A percentile compares a stretch with the other conserved stretches of the same genome.
phyloP scores from a whole-genome alignment of 352 stramenopile genomes.

The Thraustochytrium sp. region DNA sequence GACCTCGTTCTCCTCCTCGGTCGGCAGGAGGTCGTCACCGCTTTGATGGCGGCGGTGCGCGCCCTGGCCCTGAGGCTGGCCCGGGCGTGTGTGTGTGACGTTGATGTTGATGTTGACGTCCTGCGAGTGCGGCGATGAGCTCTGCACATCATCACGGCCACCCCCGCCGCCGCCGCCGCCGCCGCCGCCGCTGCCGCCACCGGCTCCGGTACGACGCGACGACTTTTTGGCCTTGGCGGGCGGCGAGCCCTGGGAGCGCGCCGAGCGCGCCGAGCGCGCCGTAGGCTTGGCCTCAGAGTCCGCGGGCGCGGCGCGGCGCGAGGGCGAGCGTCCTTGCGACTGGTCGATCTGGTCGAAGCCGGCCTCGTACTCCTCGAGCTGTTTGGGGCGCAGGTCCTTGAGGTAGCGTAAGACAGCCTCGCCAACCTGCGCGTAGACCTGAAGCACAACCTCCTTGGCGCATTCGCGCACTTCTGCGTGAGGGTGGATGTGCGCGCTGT shows the following conservation, averaged over 20 bases:
- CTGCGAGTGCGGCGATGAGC: not conserved
- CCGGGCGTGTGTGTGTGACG: too few species aligned
- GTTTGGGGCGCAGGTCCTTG: conserved; percentile 72
- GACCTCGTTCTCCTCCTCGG: conserved; percentile 45
- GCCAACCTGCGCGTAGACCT: conserved; percentile 62
- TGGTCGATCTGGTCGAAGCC: conserved; percentile 66
- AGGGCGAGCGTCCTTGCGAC: conserved; percentile 33
- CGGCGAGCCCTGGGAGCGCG: conserved; percentile 7
- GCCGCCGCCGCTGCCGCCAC: not conserved
- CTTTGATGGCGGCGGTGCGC: not conserved
- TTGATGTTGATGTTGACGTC: conserved; percentile 43
- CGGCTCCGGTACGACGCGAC: not conserved
- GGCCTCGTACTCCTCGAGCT: conserved; percentile 78
- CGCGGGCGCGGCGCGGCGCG: not conserved
- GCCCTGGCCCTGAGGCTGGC: too few species aligned
- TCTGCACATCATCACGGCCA: not conserved
- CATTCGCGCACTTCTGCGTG: conserved; percentile 75
- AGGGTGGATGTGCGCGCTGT: conserved; percentile 73
- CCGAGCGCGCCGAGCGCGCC: conserved; percentile 50
- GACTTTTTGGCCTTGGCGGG: not conserved
- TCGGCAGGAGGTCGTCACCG: not conserved
- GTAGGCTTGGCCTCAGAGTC: not conserved
- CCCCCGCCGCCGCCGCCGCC: not conserved
- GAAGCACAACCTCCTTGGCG: conserved; percentile 73
- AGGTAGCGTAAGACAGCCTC: conserved; percentile 67